phyloP scores from a whole-genome alignment of 2,329 filamentous ascomycete species.

The Penicillium vulpinum region DNA sequence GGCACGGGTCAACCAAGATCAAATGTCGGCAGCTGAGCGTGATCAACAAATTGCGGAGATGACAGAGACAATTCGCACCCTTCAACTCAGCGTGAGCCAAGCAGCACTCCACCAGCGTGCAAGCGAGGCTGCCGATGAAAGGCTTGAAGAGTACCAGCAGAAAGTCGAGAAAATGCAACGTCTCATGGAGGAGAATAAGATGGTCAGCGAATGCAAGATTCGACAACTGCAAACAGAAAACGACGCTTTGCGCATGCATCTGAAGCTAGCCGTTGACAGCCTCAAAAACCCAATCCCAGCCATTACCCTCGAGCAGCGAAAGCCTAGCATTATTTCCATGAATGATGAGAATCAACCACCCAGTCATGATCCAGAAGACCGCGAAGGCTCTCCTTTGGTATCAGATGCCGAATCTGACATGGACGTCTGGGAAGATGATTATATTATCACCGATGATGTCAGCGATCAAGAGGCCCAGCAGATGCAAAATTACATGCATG shows the following conservation, averaged over 20 bases:
- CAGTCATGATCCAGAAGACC: conserved; percentile 45
- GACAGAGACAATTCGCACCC: conserved; percentile 85
- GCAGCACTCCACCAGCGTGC: conserved; percentile 70
- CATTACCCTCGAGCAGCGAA: conserved; percentile 37
- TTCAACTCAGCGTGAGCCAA: conserved; percentile 72
- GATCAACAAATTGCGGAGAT: conserved; percentile 93
- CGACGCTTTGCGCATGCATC: conserved; percentile 80
- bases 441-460: conserved; percentile 52
- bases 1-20: conserved; percentile 93
- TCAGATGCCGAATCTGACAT: conserved; percentile 34
- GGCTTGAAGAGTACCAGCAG: conserved; percentile 90
- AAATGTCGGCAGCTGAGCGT: conserved; percentile 85
- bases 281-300: conserved; percentile 85
- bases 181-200: conserved; percentile 89
- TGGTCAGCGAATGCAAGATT: conserved; percentile 92
- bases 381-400: conserved; percentile 26
- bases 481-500: conserved; percentile 81
- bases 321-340: conserved; percentile 39
- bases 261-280: conserved; percentile 81
- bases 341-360: conserved; percentile 62
- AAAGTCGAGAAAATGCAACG: conserved; percentile 88
- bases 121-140: conserved; percentile 74
- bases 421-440: conserved; percentile 51
- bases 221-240: conserved; percentile 86
- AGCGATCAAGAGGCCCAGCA: conserved; percentile 54